A percentile compares a stretch with the other conserved stretches of the same genome.
These are phyloP conservation scores for Petunia axillaris DNA, from an alignment of 257 asterid genomes.

Conservation along the genomic window DNA sequence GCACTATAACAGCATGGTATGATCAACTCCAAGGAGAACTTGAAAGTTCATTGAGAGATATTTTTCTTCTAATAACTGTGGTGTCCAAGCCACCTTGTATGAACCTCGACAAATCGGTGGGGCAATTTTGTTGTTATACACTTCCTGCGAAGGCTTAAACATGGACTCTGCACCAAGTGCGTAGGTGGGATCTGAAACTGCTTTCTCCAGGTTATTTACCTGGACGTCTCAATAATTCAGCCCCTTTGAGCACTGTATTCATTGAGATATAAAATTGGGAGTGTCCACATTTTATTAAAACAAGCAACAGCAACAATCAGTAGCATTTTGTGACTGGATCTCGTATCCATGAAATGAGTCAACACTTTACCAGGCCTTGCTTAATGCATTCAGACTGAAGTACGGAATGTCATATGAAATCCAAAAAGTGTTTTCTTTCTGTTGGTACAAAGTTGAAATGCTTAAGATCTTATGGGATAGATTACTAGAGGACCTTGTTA, in stretches of 20 bases:
- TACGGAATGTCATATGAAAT: neutral
- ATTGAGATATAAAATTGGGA: neutral
- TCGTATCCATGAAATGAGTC: neutral
- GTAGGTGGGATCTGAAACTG: neutral
- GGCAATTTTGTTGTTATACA: too few species aligned
- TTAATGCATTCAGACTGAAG: neutral
- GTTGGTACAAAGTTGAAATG: slow-evolving; percentile 1
- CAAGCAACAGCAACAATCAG: neutral
- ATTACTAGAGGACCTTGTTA: neutral
- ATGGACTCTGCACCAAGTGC: neutral
- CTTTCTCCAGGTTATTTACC: neutral
- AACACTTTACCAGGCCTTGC: neutral
- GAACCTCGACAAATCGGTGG: neutral
- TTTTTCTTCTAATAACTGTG: too few species aligned
- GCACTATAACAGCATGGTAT: too few species aligned
- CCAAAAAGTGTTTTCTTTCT: neutral
- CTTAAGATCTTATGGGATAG: neutral
- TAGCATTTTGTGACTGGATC: neutral
- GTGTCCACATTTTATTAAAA: neutral
- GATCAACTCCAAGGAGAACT: too few species aligned
- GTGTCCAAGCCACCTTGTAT: neutral
- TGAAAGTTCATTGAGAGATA: too few species aligned
- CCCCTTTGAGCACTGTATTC: neutral
- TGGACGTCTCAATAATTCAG: neutral
- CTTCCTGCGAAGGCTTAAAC: neutral